Evolutionary conservation across 2,329 filamentous ascomycete species (phyloP), one percentile per base, ranked within the genome.

Genomic region (Macroventuria anomochaeta): DNA sequence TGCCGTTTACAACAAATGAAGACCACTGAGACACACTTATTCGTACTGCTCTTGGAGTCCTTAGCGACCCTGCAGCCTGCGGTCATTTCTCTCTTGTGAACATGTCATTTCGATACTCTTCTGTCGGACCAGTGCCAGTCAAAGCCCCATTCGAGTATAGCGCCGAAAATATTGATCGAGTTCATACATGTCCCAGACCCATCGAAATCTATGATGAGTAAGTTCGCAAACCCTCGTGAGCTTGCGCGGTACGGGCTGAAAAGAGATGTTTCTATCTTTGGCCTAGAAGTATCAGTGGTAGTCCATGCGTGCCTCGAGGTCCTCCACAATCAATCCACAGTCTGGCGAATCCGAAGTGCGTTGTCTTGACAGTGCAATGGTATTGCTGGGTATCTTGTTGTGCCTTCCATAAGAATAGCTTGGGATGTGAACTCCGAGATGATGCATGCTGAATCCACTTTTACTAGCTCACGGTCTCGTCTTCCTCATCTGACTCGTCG

Each of bases 401-500:
- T 49, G n/a, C 54, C 31, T 33, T 36, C 34, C 29, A 11, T 38
- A 36, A 29, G 4, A 17, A 40, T 20, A 44, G 18, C 26, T 20
- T 26, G 46, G 29, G 13, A 42, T 29, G 21, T 21, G 13, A 52
- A 55, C 40, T 55, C 53, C 46, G 15, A 32, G 20, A 33, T 12
- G 15, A 50, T 52, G 47, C 46, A 32, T 37, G 40, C 31, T 51
- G 38, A 50, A 52, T 46, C 37, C 47, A 46, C 41, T 52, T 55
- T 41, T 52, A 23, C 37, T 47, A 57, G 49, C 49, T 48, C 46
- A 42, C 41, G 28, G 18, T 44, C 20, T 42, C 55, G 23, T 59
- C 53, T 34, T 64, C 61, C 11, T 66, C 63, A 23, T 71, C 70
- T 8, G 67, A 69, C 21, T 64, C 64, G 36, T 73, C 69, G 6